These are phyloP conservation scores for Phaeosphaeria sp. DNA, from an alignment of 2,329 filamentous ascomycete species.

Conservation along the genomic window DNA sequence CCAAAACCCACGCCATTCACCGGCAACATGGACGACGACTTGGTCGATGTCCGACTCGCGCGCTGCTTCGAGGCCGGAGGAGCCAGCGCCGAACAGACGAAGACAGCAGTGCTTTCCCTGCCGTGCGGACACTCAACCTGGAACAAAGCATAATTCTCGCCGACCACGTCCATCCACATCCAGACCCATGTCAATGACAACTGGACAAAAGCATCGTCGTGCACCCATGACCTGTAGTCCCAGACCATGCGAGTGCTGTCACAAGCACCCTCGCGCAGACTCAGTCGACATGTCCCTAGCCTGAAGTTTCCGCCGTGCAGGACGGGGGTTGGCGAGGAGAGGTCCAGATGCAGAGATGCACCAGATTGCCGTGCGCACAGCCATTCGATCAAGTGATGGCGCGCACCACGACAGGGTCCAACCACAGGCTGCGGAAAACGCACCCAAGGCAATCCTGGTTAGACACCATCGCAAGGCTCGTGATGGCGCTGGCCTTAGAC, in stretches of 20 bases:
- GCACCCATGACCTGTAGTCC: not conserved
- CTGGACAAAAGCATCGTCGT: not conserved
- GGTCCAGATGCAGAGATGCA: conserved; percentile 17
- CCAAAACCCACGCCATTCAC: not conserved
- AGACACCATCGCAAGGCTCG: not conserved
- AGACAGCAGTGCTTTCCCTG: not conserved
- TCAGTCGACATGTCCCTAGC: conserved; percentile 3
- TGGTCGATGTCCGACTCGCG: not conserved
- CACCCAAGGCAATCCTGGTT: too few relatives aligned
- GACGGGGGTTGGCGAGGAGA: conserved; percentile 30
- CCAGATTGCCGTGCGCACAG: not conserved
- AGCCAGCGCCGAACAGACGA: not conserved
- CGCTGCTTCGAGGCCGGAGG: not conserved
- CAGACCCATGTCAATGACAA: not conserved
- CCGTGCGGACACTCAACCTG: not conserved
- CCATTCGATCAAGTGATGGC: not conserved
- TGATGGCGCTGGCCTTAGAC: not conserved
- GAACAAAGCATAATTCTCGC: not conserved
- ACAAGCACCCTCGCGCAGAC: conserved; percentile 6
- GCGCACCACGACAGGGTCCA: not conserved
- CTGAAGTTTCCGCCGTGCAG: conserved; percentile 5
- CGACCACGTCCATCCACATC: not conserved
- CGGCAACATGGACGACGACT: not conserved
- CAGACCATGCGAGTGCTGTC: not conserved
- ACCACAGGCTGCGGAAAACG: not conserved